Conservation (phyloP, 2,329 filamentous ascomycete species). For the Onygenales sp. region DNA sequence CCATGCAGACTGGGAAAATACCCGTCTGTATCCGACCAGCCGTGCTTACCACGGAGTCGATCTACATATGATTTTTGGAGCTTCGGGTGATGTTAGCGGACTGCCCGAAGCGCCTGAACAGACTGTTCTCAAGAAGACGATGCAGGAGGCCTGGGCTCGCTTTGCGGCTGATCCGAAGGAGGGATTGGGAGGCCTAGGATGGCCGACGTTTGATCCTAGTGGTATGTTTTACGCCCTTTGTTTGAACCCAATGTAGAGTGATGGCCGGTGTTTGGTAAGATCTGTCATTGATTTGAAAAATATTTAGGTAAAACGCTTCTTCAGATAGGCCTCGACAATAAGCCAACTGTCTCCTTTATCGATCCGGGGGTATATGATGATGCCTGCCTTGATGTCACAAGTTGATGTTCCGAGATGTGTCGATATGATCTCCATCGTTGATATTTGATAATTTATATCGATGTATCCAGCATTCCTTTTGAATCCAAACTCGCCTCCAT, state of each 20-base stretch:
- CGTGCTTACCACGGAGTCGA: slow-evolving; percentile 43
- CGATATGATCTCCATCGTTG: no score
- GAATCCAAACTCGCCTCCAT: no score
- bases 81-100: slow-evolving; percentile 30
- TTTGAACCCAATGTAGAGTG: no score
- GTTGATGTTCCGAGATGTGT: no score
- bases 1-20: slow-evolving; percentile 42
- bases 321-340: slow-evolving; percentile 18
- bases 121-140: slow-evolving; percentile 22
- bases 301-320: slow-evolving; percentile 13
- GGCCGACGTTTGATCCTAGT: slow-evolving; percentile 22
- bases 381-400: not conserved
- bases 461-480: no score
- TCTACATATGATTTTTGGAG: slow-evolving; percentile 40
- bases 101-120: slow-evolving; percentile 24
- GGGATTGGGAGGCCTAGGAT: slow-evolving; percentile 19
- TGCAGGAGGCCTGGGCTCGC: slow-evolving; percentile 34
- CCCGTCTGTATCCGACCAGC: slow-evolving; percentile 35
- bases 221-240: not conserved
- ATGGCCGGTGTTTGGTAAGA: no score
- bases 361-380: slow-evolving; percentile 17
- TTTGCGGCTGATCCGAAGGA: slow-evolving; percentile 32
- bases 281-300: no score
- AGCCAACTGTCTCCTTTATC: slow-evolving; percentile 14
- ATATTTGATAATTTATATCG: no score